Evolutionary conservation across 2,329 filamentous ascomycete species (phyloP).

Genomic region (Pseudohalonectria lignicola): DNA sequence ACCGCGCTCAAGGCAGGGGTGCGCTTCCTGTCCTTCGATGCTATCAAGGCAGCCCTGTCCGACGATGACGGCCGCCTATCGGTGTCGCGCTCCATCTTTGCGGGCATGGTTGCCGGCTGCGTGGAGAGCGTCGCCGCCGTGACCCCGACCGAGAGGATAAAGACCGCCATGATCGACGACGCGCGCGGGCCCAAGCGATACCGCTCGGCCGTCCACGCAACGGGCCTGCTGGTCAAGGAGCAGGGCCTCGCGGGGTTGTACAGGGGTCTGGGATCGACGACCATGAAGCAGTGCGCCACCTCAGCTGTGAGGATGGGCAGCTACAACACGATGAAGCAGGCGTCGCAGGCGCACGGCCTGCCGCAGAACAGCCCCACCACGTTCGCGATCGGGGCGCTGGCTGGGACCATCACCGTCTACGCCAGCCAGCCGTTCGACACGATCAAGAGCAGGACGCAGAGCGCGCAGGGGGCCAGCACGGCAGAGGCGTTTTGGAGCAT

Average conservation of each 20-base stretch:
- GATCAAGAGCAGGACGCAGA: constrained; percentile 53
- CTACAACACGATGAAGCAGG: constrained; percentile 33
- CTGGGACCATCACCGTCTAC: constrained; percentile 49
- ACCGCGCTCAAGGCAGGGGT: constrained; percentile 55
- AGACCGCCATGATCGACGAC: constrained; percentile 45
- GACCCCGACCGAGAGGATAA: constrained; percentile 57
- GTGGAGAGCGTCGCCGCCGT: constrained; percentile 53
- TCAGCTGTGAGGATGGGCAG: constrained; percentile 35
- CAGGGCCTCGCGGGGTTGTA: constrained; percentile 30
- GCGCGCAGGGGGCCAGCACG: constrained; percentile 44
- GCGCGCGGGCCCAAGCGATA: constrained; percentile 18
- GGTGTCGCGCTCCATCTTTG: constrained; percentile 43
- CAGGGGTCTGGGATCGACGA: constrained; percentile 30
- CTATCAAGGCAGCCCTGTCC: constrained; percentile 46
- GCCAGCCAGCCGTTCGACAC: constrained; percentile 51
- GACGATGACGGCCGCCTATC: constrained; percentile 46
- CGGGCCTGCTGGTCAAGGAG: constrained; percentile 21
- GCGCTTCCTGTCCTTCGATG: constrained; percentile 55
- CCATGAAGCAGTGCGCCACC: constrained; percentile 34
- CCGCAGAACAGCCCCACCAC: constrained; percentile 22
- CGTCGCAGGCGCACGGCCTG: constrained; percentile 8
- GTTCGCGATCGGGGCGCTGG: constrained; percentile 50
- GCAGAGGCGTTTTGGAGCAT: constrained; percentile 44
- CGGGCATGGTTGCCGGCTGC: constrained; percentile 53
- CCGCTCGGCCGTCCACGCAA: constrained; percentile 18